Base-by-base conservation (phyloP, 306 rosid species). In the Castanea mollissima region DNA sequence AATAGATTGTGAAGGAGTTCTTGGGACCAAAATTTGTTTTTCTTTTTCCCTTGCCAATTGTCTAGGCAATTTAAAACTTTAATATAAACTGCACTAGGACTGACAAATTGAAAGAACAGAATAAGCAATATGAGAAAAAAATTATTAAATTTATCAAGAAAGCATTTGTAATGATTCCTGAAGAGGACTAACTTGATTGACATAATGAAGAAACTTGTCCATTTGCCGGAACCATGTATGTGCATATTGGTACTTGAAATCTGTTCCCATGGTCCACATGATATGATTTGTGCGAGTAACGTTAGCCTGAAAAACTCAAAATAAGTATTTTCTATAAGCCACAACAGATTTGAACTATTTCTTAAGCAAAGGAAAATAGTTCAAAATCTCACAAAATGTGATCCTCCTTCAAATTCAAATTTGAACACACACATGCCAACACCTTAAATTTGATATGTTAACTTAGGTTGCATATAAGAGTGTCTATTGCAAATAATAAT, bases 211-310 rank as follows among this genome's bases (percentile, higher is more conserved):
- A 80, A 95, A 85, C 84, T 93, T 95, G 86, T 95, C 99, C 93
- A 95, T 58, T 80, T 95, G 97, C 77, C 85, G 82, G 76, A 90
- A 95, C 99, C 99, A 95, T 80, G 92, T 86, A 34, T 84, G 83
- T 16, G 99, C 96, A 72, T 91, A 93, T 81, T 95, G 99, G 84
- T 95, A 95, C 87, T 87, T 91, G 83, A 95, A 95, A 91, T 95
- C 99, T 29, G 99, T 95, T 84, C 99, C 99, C 99, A 95, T 95
- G 21, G 99, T 95, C 96, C 96, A 95, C 99, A 95, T 95, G 83
- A 95, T 69, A 79, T 93, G 99, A 83, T 93, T 93, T 77, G 97
- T 93, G 31, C 98, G 96, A 41, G 97, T 95, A 55, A 93, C 82
- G 76, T 95, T 95, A 31, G 98, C 98, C 99, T 95, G 97, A 83